Base-by-base conservation (phyloP, 306 rosid genomes). In the Cicer arietinum region DNA sequence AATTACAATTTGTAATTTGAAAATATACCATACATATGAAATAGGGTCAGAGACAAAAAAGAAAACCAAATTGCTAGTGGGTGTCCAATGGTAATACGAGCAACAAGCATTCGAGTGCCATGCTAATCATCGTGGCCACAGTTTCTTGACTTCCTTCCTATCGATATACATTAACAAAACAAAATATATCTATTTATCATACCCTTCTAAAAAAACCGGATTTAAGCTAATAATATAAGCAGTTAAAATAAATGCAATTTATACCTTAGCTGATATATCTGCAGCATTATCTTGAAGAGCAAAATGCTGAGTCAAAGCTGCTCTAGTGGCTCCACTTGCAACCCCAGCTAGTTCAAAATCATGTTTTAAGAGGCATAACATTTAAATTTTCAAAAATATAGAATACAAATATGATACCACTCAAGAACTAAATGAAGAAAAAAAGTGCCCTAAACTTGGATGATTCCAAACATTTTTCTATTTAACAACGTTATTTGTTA, bases 251-350 rank as follows among this genome's bases (percentile, higher is more conserved):
- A 73, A 62, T 13, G 65, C 61, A 41, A 46, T 39, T 18, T 20
- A 67, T 56, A 81, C 88, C 85, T 84, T 81, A 8, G 88, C 88
- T 30, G 85, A 84, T 81, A 81, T 74, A 69, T 84, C 88, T 7
- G 85, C 88, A 37, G 85, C 88, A 57, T 84, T 84, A 56, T 84
- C 85, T 73, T 84, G 85, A 77, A 84, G 88, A 39, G 98, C 96
- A 83, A 94, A 94, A 91, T 94, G 98, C 68, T 94, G 98, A 35
- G 98, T 94, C 88, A 94, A 85, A 78, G 98, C 97, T 80, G 98
- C 98, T 84, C 98, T 89, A 46, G 98, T 94, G 35, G 98, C 98
- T 69, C 98, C 98, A 90, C 98, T 91, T 7, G 97, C 97, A 83
- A 94, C 98, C 70, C 97, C 98, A 56, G 98, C 97, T 91, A 73